Percentiles rank a stretch among this genome's conserved stretches.
Conservation (phyloP, 441 rosid genomes). For the Populus tomentosa region DNA sequence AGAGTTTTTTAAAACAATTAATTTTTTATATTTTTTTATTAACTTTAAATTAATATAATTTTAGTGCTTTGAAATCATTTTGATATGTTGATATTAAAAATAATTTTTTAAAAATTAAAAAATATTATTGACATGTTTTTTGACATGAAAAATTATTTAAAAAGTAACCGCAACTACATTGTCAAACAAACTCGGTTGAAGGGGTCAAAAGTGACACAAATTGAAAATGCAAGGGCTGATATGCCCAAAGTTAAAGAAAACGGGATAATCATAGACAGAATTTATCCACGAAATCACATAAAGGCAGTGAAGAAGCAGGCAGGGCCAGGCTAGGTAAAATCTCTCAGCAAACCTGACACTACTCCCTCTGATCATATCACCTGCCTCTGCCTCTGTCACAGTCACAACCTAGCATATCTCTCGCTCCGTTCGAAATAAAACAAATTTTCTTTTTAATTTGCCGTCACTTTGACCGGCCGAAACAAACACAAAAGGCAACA, state of each 20-base stretch:
- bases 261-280: background rate
- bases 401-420: background rate
- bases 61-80: no score
- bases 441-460: background rate
- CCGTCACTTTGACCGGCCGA: constrained; percentile 15
- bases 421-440: background rate
- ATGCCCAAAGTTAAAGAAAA: background rate
- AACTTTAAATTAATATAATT: no score
- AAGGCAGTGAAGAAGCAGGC: background rate
- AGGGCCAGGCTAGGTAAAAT: background rate
- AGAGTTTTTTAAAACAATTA: no score
- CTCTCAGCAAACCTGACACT: background rate
- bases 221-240: background rate
- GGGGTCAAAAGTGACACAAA: background rate
- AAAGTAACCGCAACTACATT: no score
- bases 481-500: background rate
- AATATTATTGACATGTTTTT: no score
- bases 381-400: background rate
- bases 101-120: no score
- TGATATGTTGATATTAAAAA: no score
- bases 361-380: background rate
- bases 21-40: no score
- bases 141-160: no score
- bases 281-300: background rate
- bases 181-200: background rate